Evolutionary conservation across 2,329 filamentous ascomycete genomes (phyloP).

Genomic region (Venturia pyrina): DNA sequence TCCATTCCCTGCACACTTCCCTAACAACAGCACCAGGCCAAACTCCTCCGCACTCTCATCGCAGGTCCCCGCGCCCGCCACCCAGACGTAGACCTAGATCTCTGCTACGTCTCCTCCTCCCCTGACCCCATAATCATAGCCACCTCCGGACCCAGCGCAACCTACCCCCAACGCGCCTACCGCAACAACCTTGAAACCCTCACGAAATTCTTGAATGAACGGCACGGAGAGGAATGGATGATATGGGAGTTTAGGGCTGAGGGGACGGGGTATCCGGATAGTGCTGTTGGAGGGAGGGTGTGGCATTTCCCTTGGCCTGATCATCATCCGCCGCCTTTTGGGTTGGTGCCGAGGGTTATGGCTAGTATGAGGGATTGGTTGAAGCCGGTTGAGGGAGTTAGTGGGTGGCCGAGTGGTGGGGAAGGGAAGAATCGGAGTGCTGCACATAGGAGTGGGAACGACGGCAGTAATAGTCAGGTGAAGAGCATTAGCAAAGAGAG

Average conservation of each 20-base stretch:
- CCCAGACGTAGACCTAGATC: conserved; percentile 77
- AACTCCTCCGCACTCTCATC: conserved; percentile 80
- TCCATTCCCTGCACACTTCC: background rate
- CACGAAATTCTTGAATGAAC: conserved; percentile 76
- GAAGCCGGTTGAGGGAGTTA: conserved; percentile 5
- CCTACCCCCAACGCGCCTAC: conserved; percentile 85
- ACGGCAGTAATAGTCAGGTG: background rate
- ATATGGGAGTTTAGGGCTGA: conserved; percentile 98
- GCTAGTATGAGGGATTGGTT: conserved; percentile 90
- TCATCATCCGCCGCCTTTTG: conserved; percentile 91
- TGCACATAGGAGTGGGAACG: conserved; percentile 11
- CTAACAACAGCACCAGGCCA: conserved; percentile 40
- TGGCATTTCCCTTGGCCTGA: conserved; percentile 94
- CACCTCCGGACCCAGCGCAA: conserved; percentile 81
- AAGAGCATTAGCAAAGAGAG: conserved; percentile 4
- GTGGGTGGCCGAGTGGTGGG: background rate
- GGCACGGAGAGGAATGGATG: conserved; percentile 76
- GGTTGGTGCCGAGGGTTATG: conserved; percentile 78
- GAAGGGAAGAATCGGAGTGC: conserved; percentile 21
- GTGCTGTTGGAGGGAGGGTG: conserved; percentile 74
- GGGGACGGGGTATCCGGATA: conserved; percentile 89
- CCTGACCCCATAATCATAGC: conserved; percentile 41
- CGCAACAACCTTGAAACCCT: conserved; percentile 84
- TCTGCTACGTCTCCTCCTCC: conserved; percentile 89
- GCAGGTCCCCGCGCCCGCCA: conserved; percentile 77